Conservation (phyloP, 2,329 filamentous ascomycete species). For the Didymella lethalis region DNA sequence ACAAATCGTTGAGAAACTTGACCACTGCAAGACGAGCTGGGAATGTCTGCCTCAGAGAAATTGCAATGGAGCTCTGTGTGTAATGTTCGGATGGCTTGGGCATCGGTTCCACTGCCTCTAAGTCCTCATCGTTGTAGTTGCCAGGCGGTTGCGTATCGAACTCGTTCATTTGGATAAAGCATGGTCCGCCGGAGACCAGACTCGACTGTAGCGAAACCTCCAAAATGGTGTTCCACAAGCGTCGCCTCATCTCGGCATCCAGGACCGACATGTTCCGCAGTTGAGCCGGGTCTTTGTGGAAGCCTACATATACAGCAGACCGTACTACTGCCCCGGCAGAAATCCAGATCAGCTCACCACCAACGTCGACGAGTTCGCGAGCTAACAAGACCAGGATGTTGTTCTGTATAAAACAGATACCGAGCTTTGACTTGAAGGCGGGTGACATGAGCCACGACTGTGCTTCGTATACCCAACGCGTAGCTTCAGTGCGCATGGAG, state of each 20-base stretch:
- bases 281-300: slow-evolving; percentile 52
- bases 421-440: slow-evolving; percentile 61
- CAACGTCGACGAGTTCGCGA: slow-evolving; percentile 47
- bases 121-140: slow-evolving; percentile 54
- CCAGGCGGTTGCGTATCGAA: slow-evolving; percentile 50
- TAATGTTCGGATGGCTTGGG: slow-evolving; percentile 38
- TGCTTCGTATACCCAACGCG: slow-evolving; percentile 66
- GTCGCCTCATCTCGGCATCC: slow-evolving; percentile 41
- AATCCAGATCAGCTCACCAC: slow-evolving; percentile 50
- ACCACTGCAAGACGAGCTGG: slow-evolving; percentile 49
- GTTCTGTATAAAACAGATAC: slow-evolving; percentile 61
- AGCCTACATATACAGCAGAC: slow-evolving; percentile 51
- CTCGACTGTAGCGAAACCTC: slow-evolving; percentile 52
- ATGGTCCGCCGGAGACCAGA: slow-evolving; percentile 48
- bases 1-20: slow-evolving; percentile 41
- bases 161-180: slow-evolving; percentile 46
- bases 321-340: slow-evolving; percentile 50
- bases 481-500: slow-evolving; percentile 58
- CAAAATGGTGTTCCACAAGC: slow-evolving; percentile 47
- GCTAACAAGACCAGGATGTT: slow-evolving; percentile 51
- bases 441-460: slow-evolving; percentile 64
- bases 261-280: slow-evolving; percentile 37
- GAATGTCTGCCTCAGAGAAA: slow-evolving; percentile 50
- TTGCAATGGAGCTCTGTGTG: slow-evolving; percentile 49
- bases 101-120: slow-evolving; percentile 37